Evolutionary conservation across 768 basidiomycete species (phyloP).

Genomic region (Lactarius akahatsu): DNA sequence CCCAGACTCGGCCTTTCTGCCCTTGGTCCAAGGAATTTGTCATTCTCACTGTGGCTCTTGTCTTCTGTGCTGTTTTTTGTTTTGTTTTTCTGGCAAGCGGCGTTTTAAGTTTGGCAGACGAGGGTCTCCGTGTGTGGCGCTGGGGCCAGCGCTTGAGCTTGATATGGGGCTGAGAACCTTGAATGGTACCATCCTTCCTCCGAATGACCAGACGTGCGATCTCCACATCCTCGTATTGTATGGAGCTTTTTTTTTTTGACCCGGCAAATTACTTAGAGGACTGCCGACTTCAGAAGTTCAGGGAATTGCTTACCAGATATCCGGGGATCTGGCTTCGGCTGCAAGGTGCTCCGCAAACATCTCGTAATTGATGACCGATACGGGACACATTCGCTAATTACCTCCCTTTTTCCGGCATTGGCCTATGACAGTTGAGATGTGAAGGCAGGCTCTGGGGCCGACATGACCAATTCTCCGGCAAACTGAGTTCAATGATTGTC

Average conservation of each 20-base stretch:
- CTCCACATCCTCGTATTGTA: slow-evolving; percentile 2
- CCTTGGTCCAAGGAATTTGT: not conserved
- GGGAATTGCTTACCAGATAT: not conserved
- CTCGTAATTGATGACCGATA: slow-evolving; percentile 18
- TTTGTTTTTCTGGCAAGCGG: slow-evolving; percentile 19
- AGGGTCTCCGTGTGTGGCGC: slow-evolving; percentile 28
- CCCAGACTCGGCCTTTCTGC: not conserved
- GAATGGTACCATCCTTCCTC: slow-evolving; percentile 5
- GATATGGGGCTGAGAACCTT: slow-evolving; percentile 14
- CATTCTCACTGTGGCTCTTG: slow-evolving; percentile 10
- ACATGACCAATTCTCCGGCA: slow-evolving; percentile 22
- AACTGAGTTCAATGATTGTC: slow-evolving; percentile 29
- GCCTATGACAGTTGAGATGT: slow-evolving; percentile 25
- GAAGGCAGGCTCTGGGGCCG: slow-evolving; percentile 7
- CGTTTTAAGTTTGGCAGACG: slow-evolving; percentile 29
- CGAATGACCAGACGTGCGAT: slow-evolving; percentile 4
- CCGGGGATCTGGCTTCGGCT: slow-evolving; percentile 18
- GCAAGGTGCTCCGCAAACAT: slow-evolving; percentile 11
- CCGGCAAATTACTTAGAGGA: slow-evolving; percentile 5
- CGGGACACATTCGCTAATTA: slow-evolving; percentile 13
- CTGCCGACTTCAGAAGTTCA: not conserved
- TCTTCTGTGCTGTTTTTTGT: slow-evolving; percentile 25
- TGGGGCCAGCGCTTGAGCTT: slow-evolving; percentile 19
- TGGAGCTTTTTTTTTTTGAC: not conserved
- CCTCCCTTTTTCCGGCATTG: slow-evolving; percentile 20